Evolutionary conservation across 805 yeast genomes (phyloP), one percentile per base, ranked within the genome.

Genomic region (Saccharomycopsis babjevae): DNA sequence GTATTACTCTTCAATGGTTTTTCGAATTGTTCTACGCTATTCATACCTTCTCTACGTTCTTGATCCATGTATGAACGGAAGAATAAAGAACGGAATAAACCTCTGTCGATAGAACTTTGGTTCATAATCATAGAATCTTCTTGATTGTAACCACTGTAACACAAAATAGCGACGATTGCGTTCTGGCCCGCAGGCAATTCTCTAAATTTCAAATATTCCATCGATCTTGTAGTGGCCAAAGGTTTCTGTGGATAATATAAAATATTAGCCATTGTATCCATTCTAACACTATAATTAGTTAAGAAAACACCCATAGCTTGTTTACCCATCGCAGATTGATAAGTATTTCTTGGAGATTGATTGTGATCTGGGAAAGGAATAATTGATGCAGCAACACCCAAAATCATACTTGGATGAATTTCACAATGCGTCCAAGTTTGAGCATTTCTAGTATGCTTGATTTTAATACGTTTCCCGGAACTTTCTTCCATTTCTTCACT

Each of bases 81-180:
- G 77, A 93, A 94, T 71, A 94, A 79, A 11, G 97, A 91, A 76
- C 99, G 81, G 80, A 94, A 94, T 69, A 94, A 78, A 61, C 99
- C 99, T 70, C 98, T 81, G 74, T 94, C 99, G 71, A 94, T 94
- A 42, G 97, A 89, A 11, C 96, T 87, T 78, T 94, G 99, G 74
- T 94, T 94, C 99, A 94, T 94, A 78, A 94, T 94, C 94, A 94
- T 90, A 50, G 99, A 94, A 87, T 94, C 99, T 87, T 94, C 99
- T 80, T 94, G 99, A 75, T 94, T 94, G 76, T 94, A 94, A 71
- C 99, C 99, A 50, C 97, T 89, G 76, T 94, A 94, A 82, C 99
- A 94, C 54, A 96, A 83, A 80, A 94, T 94, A 34, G 99, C 99
- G 56, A 94, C 99, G 74, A 94, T 85, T 32, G 99, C 99, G 72